These are phyloP conservation scores for Whalleya microplaca DNA, from an alignment of 2,329 filamentous ascomycete species.

Conservation along the genomic window DNA sequence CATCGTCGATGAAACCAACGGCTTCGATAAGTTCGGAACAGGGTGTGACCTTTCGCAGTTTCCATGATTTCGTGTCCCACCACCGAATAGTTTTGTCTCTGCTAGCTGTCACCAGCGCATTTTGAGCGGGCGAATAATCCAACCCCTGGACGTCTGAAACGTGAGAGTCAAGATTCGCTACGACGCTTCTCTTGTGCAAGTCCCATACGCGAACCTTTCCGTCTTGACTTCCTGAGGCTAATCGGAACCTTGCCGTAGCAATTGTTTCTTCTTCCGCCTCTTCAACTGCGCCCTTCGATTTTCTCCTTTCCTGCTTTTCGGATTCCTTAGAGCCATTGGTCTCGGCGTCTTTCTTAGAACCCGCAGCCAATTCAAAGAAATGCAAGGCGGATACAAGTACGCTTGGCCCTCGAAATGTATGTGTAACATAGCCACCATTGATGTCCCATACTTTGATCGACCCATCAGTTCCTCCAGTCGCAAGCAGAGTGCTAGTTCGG, in stretches of 20 bases:
- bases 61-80: conserved; percentile 90
- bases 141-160: conserved; percentile 91
- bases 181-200: conserved; percentile 77
- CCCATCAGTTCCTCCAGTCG: conserved; percentile 91
- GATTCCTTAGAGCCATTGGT: conserved; percentile 47
- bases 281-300: conserved; percentile 47
- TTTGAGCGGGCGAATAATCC: conserved; percentile 76
- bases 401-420: conserved; percentile 92
- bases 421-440: conserved; percentile 83
- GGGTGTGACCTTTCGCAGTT: conserved; percentile 76
- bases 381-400: conserved; percentile 88
- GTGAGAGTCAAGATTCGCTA: conserved; percentile 84
- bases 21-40: conserved; percentile 85
- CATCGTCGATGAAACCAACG: conserved; percentile 76
- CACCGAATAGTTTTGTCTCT: conserved; percentile 93
- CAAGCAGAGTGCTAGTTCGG: conserved; percentile 83
- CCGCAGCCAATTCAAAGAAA: conserved; percentile 78
- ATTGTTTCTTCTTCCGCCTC: conserved; percentile 44
- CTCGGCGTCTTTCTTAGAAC: conserved; percentile 45
- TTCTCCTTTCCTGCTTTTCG: conserved; percentile 48
- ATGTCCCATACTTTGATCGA: conserved; percentile 98
- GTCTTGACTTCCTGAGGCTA: conserved; percentile 92
- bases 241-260: conserved; percentile 64
- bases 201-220: conserved; percentile 93
- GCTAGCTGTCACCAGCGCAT: conserved; percentile 79